These are phyloP conservation scores for Phialophora chinensis DNA, from an alignment of 2,329 filamentous ascomycete species.

Conservation along the genomic window DNA sequence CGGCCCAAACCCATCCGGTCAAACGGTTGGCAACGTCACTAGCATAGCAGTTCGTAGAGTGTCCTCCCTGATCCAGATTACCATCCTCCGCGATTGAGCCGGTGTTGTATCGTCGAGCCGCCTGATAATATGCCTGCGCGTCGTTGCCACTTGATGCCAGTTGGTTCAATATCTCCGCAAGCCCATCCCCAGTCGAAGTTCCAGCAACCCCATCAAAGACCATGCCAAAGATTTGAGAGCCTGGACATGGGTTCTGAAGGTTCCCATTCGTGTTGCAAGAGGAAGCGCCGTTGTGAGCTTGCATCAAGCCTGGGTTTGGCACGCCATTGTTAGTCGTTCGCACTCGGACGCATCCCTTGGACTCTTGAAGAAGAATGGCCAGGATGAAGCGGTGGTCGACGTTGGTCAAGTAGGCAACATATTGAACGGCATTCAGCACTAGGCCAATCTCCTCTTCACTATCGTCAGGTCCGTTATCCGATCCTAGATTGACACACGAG, in stretches of 20 bases:
- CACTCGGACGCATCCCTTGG: conserved; percentile 53
- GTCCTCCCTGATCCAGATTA: conserved; percentile 29
- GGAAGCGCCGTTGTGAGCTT: conserved; percentile 46
- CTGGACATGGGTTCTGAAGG: conserved; percentile 27
- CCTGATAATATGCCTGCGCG: conserved; percentile 30
- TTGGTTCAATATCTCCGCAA: conserved; percentile 22
- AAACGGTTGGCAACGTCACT: conserved; percentile 35
- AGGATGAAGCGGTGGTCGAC: conserved; percentile 49
- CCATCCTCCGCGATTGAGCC: conserved; percentile 27
- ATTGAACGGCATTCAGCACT: conserved; percentile 46
- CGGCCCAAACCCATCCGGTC: conserved; percentile 29
- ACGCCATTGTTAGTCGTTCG: conserved; percentile 51
- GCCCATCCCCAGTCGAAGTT: conserved; percentile 29
- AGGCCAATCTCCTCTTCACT: conserved; percentile 42
- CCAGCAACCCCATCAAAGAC: conserved; percentile 35
- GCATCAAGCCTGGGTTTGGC: conserved; percentile 53
- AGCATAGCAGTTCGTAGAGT: conserved; percentile 32
- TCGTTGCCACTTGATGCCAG: conserved; percentile 9
- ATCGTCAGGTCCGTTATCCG: conserved; percentile 30
- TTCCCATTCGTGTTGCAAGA: conserved; percentile 46
- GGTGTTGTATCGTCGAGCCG: conserved; percentile 35
- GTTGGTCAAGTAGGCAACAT: conserved; percentile 39
- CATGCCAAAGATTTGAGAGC: conserved; percentile 34
- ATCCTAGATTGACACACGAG: conserved; percentile 11
- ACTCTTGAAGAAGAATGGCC: conserved; percentile 55